Percentiles rank a stretch among this genome's conserved stretches.
Evolutionary conservation across 768 basidiomycete genomes (phyloP).

Genomic region (Amanita rimosa): DNA sequence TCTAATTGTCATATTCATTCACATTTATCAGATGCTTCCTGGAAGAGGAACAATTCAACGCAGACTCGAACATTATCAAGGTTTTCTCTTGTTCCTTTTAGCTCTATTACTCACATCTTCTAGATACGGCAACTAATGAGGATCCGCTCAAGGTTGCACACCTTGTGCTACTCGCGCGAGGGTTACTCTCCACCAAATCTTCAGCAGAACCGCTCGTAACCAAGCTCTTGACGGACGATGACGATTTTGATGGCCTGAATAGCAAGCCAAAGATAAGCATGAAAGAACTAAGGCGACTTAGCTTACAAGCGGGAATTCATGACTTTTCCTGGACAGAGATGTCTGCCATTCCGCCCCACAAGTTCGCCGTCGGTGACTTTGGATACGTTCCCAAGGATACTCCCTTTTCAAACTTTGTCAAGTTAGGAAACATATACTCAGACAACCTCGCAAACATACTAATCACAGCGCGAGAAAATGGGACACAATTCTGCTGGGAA

Average conservation of each 20-base stretch:
- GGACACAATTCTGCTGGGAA: slow-evolving; percentile 28
- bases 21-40: slow-evolving; percentile 28
- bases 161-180: slow-evolving; percentile 24
- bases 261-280: slow-evolving; percentile 16
- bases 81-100: slow-evolving; percentile 5
- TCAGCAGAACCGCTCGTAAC: slow-evolving; percentile 20
- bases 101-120: not conserved
- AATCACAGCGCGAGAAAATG: slow-evolving; percentile 14
- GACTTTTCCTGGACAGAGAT: slow-evolving; percentile 30
- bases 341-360: slow-evolving; percentile 24
- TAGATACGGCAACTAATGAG: slow-evolving; percentile 12
- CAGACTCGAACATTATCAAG: slow-evolving; percentile 9
- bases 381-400: slow-evolving; percentile 28
- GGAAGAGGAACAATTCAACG: slow-evolving; percentile 22
- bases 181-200: slow-evolving; percentile 23
- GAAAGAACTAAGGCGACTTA: slow-evolving; percentile 25
- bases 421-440: slow-evolving; percentile 25
- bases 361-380: slow-evolving; percentile 31
- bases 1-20: not conserved
- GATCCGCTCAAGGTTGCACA: slow-evolving; percentile 23
- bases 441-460: slow-evolving; percentile 16
- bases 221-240: slow-evolving; percentile 18
- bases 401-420: slow-evolving; percentile 26
- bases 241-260: slow-evolving; percentile 13
- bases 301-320: slow-evolving; percentile 21